phyloP scores from a whole-genome alignment of 495 filamentous ascomycete genomes.

The Penicillium waksmanii region DNA sequence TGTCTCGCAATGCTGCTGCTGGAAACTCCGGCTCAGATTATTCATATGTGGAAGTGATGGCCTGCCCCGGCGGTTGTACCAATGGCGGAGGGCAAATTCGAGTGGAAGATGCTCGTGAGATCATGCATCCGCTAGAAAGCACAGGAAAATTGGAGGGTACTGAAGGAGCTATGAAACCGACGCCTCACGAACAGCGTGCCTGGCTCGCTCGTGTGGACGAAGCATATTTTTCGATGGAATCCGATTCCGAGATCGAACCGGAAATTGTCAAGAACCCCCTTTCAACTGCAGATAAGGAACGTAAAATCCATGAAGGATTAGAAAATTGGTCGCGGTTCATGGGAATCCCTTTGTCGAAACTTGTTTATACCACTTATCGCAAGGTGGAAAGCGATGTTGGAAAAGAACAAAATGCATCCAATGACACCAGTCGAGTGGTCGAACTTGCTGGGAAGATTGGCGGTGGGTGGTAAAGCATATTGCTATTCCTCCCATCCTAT shows the following conservation, averaged over 20 bases:
- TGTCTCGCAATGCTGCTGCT: constrained; percentile 36
- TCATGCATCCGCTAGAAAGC: constrained; percentile 17
- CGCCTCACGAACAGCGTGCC: constrained; percentile 74
- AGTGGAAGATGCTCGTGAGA: constrained; percentile 67
- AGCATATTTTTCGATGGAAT: constrained; percentile 86
- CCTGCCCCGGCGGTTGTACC: constrained; percentile 95
- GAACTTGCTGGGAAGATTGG: constrained; percentile 92
- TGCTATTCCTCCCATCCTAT: background rate
- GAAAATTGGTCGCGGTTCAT: constrained; percentile 73
- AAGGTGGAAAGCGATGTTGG: constrained; percentile 95
- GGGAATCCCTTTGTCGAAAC: constrained; percentile 67
- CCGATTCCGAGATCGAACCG: constrained; percentile 47
- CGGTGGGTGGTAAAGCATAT: constrained; percentile 80
- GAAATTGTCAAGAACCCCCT: constrained; percentile 15
- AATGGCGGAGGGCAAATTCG: constrained; percentile 97
- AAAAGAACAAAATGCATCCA: constrained; percentile 58
- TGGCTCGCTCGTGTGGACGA: constrained; percentile 90
- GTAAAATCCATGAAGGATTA: constrained; percentile 58
- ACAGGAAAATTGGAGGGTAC: constrained; percentile 9
- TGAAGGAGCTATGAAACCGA: constrained; percentile 53
- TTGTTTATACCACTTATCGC: constrained; percentile 85
- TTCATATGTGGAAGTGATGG: constrained; percentile 97
- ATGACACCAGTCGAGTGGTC: constrained; percentile 78
- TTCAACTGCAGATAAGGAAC: constrained; percentile 36
- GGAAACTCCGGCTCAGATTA: constrained; percentile 61